Conservation (phyloP, 1,139 yeast species). For the Nakaseomyces glabratus region DNA sequence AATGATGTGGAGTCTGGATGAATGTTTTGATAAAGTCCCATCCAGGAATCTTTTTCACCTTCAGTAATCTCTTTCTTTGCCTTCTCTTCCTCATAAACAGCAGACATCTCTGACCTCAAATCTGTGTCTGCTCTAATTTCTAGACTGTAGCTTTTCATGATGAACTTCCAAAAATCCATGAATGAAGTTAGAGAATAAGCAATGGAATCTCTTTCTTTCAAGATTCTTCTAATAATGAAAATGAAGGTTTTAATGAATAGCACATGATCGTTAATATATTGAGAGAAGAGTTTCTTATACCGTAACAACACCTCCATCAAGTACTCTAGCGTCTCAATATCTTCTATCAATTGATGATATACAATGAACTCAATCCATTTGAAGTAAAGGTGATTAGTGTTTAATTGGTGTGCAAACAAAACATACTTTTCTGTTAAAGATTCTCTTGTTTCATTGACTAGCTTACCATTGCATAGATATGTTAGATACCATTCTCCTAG, state of each 20-base stretch:
- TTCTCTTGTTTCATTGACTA: conserved; percentile 15
- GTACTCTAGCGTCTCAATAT: conserved; percentile 24
- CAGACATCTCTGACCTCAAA: conserved; percentile 21
- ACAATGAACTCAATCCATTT: conserved; percentile 31
- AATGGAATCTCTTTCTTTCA: conserved; percentile 19
- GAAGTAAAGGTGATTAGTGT: conserved; percentile 26
- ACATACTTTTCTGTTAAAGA: conserved; percentile 19
- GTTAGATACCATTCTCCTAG: conserved; percentile 29
- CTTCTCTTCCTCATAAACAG: conserved; percentile 28
- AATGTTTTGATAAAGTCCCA: conserved; percentile 11
- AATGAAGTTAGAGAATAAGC: conserved; percentile 23
- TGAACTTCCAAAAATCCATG: conserved; percentile 30
- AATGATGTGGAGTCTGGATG: conserved; percentile 9
- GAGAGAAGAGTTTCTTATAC: conserved; percentile 26
- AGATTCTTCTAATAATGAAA: conserved; percentile 21
- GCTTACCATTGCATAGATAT: conserved; percentile 21
- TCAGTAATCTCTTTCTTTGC: conserved; percentile 18
- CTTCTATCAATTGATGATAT: conserved; percentile 27
- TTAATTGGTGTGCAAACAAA: conserved; percentile 22
- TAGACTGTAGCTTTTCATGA: conserved; percentile 25
- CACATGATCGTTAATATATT: conserved; percentile 28
- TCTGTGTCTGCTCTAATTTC: conserved; percentile 26
- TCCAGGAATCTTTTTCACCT: conserved; percentile 15
- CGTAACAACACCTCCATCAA: conserved; percentile 26
- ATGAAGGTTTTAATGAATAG: conserved; percentile 29